Percentiles rank a stretch among this genome's conserved stretches.
Evolutionary conservation across 495 filamentous ascomycete genomes (phyloP).

Genomic region (Mytilinidion resinicola): DNA sequence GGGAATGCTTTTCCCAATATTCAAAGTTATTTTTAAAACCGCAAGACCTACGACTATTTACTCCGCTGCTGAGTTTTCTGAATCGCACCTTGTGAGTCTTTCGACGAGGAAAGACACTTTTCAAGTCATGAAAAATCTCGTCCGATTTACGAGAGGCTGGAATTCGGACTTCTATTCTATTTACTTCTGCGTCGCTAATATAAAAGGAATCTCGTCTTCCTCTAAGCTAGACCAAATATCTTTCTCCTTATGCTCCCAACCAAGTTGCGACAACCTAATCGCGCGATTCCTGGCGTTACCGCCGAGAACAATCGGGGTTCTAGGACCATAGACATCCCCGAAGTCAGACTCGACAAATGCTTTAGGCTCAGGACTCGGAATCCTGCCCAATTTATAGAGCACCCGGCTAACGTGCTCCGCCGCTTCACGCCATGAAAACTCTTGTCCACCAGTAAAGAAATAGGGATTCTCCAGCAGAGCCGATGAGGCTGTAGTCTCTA

Average conservation of each 20-base stretch:
- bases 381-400: slow-evolving; percentile 22
- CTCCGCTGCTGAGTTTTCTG: too few species aligned
- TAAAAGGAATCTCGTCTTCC: slow-evolving; percentile 37
- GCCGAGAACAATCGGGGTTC: slow-evolving; percentile 26
- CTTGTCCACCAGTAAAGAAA: slow-evolving; percentile 38
- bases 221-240: slow-evolving; percentile 29
- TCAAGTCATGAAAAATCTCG: too few species aligned
- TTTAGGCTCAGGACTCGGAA: slow-evolving; percentile 25
- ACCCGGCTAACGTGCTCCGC: slow-evolving; percentile 27
- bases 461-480: slow-evolving; percentile 33
- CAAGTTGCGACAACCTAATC: slow-evolving; percentile 31
- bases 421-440: slow-evolving; percentile 29
- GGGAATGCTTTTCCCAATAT: too few species aligned
- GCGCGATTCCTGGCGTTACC: slow-evolving; percentile 32
- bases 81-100: too few species aligned
- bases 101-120: too few species aligned
- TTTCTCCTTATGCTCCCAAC: slow-evolving; percentile 38
- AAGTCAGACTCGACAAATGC: slow-evolving; percentile 28
- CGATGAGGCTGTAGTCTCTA: slow-evolving; percentile 22
- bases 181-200: slow-evolving; percentile 17
- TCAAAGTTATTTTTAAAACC: too few species aligned
- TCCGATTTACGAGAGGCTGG: too few species aligned
- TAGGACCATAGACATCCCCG: slow-evolving; percentile 31
- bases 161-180: too few species aligned
- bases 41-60: too few species aligned